Evolutionary conservation across 805 yeast species (phyloP).

Genomic region (Ogataea haglerorum): DNA sequence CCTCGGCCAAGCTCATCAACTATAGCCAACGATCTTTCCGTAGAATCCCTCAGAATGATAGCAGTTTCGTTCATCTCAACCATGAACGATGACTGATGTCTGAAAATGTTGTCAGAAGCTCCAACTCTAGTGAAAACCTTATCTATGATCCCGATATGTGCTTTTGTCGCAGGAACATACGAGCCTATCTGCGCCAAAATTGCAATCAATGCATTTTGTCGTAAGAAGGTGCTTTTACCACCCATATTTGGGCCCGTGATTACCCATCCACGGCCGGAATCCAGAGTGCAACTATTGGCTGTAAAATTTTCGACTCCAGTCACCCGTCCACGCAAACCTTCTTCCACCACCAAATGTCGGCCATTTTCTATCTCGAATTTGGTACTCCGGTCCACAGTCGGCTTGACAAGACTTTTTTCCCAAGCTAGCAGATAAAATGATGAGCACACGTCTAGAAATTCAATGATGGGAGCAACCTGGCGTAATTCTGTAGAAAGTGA

Average conservation of each 20-base stretch:
- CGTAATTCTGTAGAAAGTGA: conserved; percentile 46
- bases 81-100: conserved; percentile 88
- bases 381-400: conserved; percentile 50
- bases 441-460: conserved; percentile 65
- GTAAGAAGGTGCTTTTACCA: conserved; percentile 72
- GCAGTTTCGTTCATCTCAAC: conserved; percentile 88
- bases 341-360: conserved; percentile 84
- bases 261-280: conserved; percentile 43
- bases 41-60: conserved; percentile 61
- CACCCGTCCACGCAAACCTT: conserved; percentile 52
- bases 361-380: conserved; percentile 58
- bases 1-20: conserved; percentile 91
- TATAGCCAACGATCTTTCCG: conserved; percentile 65
- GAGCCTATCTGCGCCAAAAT: conserved; percentile 75
- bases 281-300: conserved; percentile 40
- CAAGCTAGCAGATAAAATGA: conserved; percentile 70
- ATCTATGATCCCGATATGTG: conserved; percentile 71
- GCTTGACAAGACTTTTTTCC: conserved; percentile 67
- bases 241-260: conserved; percentile 94
- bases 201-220: conserved; percentile 68
- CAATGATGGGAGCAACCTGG: conserved; percentile 43
- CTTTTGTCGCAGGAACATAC: conserved; percentile 63
- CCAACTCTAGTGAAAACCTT: conserved; percentile 77
- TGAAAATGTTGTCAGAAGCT: conserved; percentile 76
- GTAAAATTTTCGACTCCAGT: conserved; percentile 41